phyloP scores from a whole-genome alignment of 1,284 basidiomycete genomes.

The Boletus semigastroideus region DNA sequence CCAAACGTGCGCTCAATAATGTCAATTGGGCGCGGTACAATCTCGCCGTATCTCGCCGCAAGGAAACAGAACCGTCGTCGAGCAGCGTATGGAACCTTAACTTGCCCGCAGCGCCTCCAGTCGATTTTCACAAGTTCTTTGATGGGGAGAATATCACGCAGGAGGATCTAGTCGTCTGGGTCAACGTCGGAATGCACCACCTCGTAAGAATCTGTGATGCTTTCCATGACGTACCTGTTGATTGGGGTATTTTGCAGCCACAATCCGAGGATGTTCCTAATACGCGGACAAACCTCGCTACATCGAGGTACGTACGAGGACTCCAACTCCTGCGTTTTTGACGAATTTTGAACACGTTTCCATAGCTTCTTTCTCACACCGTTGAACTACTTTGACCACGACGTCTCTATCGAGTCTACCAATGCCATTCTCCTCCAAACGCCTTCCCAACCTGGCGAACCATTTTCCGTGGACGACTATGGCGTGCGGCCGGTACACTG shows the following conservation, averaged over 20 bases:
- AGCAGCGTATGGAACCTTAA: constrained; percentile 63
- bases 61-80: constrained; percentile 59
- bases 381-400: constrained; percentile 65
- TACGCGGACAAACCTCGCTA: constrained; percentile 59
- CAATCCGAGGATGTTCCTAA: constrained; percentile 62
- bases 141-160: constrained; percentile 61
- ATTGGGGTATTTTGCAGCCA: constrained; percentile 34
- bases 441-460: constrained; percentile 39
- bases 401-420: constrained; percentile 54
- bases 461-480: constrained; percentile 51
- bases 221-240: background rate
- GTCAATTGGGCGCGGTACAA: constrained; percentile 68
- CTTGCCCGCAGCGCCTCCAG: constrained; percentile 54
- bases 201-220: constrained; percentile 35
- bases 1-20: constrained; percentile 56
- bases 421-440: constrained; percentile 54
- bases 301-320: constrained; percentile 56
- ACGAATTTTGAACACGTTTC: too few relatives aligned
- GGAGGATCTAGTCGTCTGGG: constrained; percentile 62
- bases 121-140: constrained; percentile 66
- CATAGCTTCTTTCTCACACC: constrained; percentile 58
- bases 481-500: constrained; percentile 50
- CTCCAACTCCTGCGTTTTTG: too few relatives aligned
- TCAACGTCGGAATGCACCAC: constrained; percentile 66
- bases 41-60: constrained; percentile 54